Percentiles rank a stretch among this genome's conserved stretches.
Evolutionary conservation across 768 basidiomycete species (phyloP).

Genomic region (Saitozyma podzolica): DNA sequence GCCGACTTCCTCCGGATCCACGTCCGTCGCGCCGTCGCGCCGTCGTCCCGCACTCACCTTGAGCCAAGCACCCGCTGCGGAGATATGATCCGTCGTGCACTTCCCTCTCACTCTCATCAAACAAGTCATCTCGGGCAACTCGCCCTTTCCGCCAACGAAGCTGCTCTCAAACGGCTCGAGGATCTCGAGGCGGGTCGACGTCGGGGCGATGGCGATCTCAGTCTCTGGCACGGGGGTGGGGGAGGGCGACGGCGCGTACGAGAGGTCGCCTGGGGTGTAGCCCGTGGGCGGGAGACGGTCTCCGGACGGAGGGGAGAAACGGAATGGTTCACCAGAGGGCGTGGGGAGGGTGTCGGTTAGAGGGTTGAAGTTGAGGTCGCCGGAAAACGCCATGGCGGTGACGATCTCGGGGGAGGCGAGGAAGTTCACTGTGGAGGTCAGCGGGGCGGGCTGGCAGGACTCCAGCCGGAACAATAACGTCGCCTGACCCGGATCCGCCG

Average conservation of each 20-base stretch:
- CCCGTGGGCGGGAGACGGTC: slow-evolving; percentile 79
- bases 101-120: slow-evolving; percentile 93
- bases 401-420: slow-evolving; percentile 95
- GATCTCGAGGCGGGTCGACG: slow-evolving; percentile 81
- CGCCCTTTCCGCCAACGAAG: slow-evolving; percentile 63
- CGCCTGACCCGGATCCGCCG: too few species aligned
- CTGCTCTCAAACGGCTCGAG: slow-evolving; percentile 80
- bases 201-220: slow-evolving; percentile 70
- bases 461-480: too few species aligned
- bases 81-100: slow-evolving; percentile 98
- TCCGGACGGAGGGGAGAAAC: slow-evolving; percentile 79
- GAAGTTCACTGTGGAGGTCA: slow-evolving; percentile 70
- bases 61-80: slow-evolving; percentile 96
- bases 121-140: slow-evolving; percentile 79
- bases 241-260: slow-evolving; percentile 73
- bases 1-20: too few species aligned
- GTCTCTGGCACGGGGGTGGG: slow-evolving; percentile 76
- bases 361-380: slow-evolving; percentile 90
- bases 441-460: background rate
- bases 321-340: slow-evolving; percentile 75
- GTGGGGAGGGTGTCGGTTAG: slow-evolving; percentile 67
- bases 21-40: too few species aligned
- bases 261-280: slow-evolving; percentile 68
- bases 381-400: slow-evolving; percentile 96
- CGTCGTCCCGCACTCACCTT: slow-evolving; percentile 55